Evolutionary conservation across 371 early-diverging fungal genomes (phyloP), one percentile per base, ranked within the genome.

Genomic region (Mucor sp.): DNA sequence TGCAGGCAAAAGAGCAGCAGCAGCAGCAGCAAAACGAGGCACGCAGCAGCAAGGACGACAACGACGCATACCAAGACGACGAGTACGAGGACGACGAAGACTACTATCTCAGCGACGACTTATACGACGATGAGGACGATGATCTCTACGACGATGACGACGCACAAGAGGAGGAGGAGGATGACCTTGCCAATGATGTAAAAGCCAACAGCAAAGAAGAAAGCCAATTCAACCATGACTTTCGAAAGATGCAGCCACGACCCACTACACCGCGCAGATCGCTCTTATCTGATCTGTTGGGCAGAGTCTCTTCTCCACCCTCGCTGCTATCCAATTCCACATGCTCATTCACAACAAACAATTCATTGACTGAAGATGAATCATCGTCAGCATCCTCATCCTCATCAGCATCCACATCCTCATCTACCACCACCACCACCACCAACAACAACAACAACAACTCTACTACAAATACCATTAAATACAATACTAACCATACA

Each of bases 211-310:
- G 4, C 17, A 44, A 19, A 44, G 6, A 44, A 44, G 44, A 44
- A 44, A 44, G n/a, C 44, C 44, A 44, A 44, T 63, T 68, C 15
- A 41, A 53, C 1, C 47, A 55, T 35, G 62, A 71, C 44, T 71
- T 71, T 41, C 63, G 43, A 47, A 72, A 72, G 28, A 67, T 60
- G 21, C 64, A 67, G 28, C 72, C 72, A 35, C 67, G 62, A 68
- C 68, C 67, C 25, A 17, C 65, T 11, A 72, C 65, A 27, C 65
- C 67, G 0, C 67, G 58, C 33, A 75, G 75, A 19, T 75, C 80
- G 12, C 53, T 65, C 8, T 32, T 68, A 43, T 63, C 71, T 8
- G 74, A 74, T 59, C 55, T 71, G 25, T 59, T 74, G 17, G 33
- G 50, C 17, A 57, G 67, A 65, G 60, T 58, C 43, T 63, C 58